A percentile compares a stretch with the other conserved stretches of the same genome.
Evolutionary conservation across 495 filamentous ascomycete genomes (phyloP).

Genomic region (Xylaria bambusicola): DNA sequence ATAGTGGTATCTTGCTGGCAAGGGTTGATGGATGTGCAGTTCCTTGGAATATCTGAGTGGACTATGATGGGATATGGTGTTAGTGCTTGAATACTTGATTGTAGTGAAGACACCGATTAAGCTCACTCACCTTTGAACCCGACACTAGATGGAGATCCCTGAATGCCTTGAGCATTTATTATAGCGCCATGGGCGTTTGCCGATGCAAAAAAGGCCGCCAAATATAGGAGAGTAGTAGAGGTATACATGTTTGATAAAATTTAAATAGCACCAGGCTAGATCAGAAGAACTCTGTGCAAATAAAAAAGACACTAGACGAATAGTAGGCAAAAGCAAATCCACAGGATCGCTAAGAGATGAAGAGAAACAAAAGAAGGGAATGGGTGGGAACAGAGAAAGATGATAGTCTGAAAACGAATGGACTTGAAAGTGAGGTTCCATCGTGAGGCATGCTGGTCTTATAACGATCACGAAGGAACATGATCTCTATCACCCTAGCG

Average conservation of each 20-base stretch:
- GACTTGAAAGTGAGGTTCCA: constrained; percentile 22
- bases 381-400: background rate
- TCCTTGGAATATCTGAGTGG: constrained; percentile 38
- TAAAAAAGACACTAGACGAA: constrained; percentile 24
- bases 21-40: constrained; percentile 54
- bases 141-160: constrained; percentile 42
- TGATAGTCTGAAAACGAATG: constrained; percentile 11
- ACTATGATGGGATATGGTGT: background rate
- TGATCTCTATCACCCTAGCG: background rate
- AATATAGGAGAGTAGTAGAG: constrained; percentile 32
- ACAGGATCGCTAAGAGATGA: constrained; percentile 36
- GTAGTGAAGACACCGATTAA: background rate
- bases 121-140: constrained; percentile 41
- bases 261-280: constrained; percentile 15
- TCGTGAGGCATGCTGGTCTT: constrained; percentile 23
- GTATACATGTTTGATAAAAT: constrained; percentile 32
- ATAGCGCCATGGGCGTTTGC: constrained; percentile 46
- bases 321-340: constrained; percentile 34
- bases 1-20: constrained; percentile 56
- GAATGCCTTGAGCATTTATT: constrained; percentile 41
- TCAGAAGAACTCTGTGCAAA: no score
- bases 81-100: background rate
- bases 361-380: constrained; percentile 31
- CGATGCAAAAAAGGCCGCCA: constrained; percentile 39
- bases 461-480: constrained; percentile 11